A percentile compares a stretch with the other conserved stretches of the same genome.
Conservation (phyloP, 2,329 filamentous ascomycete genomes). For the Venturia pyrina region DNA sequence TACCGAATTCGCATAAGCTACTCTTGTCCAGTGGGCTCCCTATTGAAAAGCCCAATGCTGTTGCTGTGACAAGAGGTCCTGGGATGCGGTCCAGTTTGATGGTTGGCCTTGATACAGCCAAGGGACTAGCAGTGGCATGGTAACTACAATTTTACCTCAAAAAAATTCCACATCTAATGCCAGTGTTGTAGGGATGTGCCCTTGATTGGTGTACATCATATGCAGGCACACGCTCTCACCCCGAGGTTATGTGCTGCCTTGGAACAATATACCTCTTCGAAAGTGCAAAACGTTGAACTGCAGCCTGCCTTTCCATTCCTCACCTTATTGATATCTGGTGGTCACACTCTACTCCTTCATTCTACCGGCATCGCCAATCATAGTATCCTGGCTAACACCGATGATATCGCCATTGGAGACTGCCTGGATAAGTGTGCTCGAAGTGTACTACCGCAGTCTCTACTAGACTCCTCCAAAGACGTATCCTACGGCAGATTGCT, state of each 20-base stretch:
- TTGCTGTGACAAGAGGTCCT: conserved; percentile 83
- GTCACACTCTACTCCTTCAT: conserved; percentile 78
- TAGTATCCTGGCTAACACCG: conserved; percentile 58
- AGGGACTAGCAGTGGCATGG: conserved; percentile 79
- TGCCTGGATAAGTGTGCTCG: conserved; percentile 81
- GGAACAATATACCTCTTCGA: conserved; percentile 17
- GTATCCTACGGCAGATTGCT: conserved; percentile 65
- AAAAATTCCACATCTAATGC: background rate
- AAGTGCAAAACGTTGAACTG: conserved; percentile 9
- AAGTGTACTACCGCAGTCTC: conserved; percentile 54
- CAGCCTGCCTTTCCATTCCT: conserved; percentile 69
- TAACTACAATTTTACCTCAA: background rate
- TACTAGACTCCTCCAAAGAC: conserved; percentile 41
- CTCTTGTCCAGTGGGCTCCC: conserved; percentile 30
- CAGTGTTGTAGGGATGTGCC: conserved; percentile 45
- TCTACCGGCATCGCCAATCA: conserved; percentile 61
- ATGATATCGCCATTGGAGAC: conserved; percentile 83
- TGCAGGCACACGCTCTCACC: conserved; percentile 93
- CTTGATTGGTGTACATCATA: conserved; percentile 82
- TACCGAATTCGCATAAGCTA: conserved; percentile 57
- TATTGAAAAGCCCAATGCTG: conserved; percentile 56
- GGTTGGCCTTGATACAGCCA: conserved; percentile 72
- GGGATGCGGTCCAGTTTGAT: conserved; percentile 75
- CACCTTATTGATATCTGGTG: conserved; percentile 80
- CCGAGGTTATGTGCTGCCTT: conserved; percentile 65